Evolutionary conservation across 306 rosid species (phyloP), one percentile per base, ranked within the genome.

Genomic region (Calophaca sinica): DNA sequence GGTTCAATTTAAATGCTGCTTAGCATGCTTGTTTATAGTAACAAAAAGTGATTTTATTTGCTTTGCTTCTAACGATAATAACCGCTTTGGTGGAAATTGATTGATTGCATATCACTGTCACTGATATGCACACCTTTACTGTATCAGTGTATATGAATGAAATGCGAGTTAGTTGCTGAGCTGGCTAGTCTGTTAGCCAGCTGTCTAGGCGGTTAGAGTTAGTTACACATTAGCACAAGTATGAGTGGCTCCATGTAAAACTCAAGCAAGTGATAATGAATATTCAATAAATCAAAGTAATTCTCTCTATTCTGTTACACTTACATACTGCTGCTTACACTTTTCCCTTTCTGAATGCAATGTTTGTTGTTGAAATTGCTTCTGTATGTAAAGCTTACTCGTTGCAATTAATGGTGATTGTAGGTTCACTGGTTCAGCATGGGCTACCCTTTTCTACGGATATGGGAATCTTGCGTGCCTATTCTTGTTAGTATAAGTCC

Each of bases 401-500:
- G 5, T 78, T 6, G 49, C 49, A 50, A 61, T 55, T 29, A 61
- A 77, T 68, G 46, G 36, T 68, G 75, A 62, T 38, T 78, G 70
- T 86, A 94, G 97, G 98, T 91, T 91, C 81, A 72, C 80, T 31
- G 97, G 98, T 72, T 87, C 97, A 49, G 3, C 87, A 4, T 94
- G 98, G 97, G 97, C 96, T 49, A 77, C 96, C 49, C 11, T 93
- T 72, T 86, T 89, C 74, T 91, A 93, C 74, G 98, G 98, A 85
- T 93, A 91, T 48, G 98, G 96, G 51, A 94, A 94, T 76, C 79
- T 94, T 57, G 84, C 87, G 36, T 92, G 96, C 86, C 78, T 91
- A 75, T 87, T 86, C 82, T 78, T 85, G 98, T 31, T 70, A 38
- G 41, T 49, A 20, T 52, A 14, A 6, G 63, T 72, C 36, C 12